A percentile compares a stretch with the other conserved stretches of the same genome.
Conservation (phyloP, 23 red algal genomes). For the Gracilaria caudata region DNA sequence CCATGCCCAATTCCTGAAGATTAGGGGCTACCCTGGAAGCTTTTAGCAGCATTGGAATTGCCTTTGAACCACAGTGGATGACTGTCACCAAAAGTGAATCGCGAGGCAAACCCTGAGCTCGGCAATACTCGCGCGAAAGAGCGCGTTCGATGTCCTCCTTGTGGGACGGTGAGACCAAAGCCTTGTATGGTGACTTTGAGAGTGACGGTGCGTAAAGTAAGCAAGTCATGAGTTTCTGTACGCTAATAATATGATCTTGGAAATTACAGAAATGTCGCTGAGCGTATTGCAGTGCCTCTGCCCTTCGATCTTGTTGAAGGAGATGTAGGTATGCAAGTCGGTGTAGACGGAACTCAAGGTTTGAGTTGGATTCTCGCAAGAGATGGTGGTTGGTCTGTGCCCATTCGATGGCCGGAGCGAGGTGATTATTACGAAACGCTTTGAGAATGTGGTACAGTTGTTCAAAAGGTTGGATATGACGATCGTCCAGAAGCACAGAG, state of each 20-base stretch:
- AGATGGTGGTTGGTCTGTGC: conserved; percentile 17
- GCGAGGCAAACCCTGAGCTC: conserved; percentile 49
- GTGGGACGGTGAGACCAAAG: conserved; percentile 55
- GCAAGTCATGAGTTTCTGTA: conserved; percentile 81
- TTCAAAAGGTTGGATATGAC: conserved; percentile 36
- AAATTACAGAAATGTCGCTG: conserved; percentile 63
- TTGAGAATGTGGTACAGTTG: conserved; percentile 56
- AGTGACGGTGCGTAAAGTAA: conserved; percentile 73
- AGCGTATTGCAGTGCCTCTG: conserved; percentile 64
- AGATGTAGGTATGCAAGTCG: conserved; percentile 57
- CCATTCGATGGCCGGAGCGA: conserved; percentile 53
- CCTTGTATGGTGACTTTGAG: conserved; percentile 64
- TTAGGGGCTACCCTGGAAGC: conserved; percentile 69
- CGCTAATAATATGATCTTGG: conserved; percentile 46
- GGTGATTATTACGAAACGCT: conserved; percentile 39
- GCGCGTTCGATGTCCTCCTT: conserved; percentile 55
- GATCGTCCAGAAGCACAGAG: conserved; percentile 43
- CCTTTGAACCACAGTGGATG: conserved; percentile 67
- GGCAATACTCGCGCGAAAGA: conserved; percentile 72
- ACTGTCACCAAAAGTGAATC: conserved; percentile 79
- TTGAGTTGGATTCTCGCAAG: conserved; percentile 10
- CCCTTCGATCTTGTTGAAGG: conserved; percentile 29
- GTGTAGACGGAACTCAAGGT: conserved; percentile 79
- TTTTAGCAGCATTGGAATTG: conserved; percentile 78
- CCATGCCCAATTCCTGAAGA: conserved; percentile 57